phyloP scores from a whole-genome alignment of 768 basidiomycete genomes.

The Russula dissimulans region DNA sequence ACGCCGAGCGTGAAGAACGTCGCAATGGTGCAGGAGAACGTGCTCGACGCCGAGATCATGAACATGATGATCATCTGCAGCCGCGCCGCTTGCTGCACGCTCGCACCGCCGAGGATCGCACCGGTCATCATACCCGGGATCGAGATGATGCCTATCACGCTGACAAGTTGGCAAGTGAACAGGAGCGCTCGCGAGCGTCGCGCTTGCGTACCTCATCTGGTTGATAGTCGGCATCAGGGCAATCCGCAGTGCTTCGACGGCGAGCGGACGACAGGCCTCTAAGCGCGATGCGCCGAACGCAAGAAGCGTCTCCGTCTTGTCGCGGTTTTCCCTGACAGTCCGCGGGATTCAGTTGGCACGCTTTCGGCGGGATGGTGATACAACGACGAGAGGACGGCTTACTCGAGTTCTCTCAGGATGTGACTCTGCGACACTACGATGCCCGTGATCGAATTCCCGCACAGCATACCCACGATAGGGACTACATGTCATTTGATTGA shows the following conservation, averaged over 20 bases:
- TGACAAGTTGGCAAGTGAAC: constrained; percentile 22
- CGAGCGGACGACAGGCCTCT: constrained; percentile 77
- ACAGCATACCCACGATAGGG: constrained; percentile 80
- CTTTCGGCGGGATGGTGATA: background rate
- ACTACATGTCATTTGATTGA: constrained; percentile 33
- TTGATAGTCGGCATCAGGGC: constrained; percentile 77
- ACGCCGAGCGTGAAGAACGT: constrained; percentile 51
- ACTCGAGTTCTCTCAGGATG: constrained; percentile 73
- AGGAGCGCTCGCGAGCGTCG: background rate
- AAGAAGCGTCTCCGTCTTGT: constrained; percentile 80
- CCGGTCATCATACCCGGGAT: constrained; percentile 92
- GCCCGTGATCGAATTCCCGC: constrained; percentile 68
- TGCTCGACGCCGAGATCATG: constrained; percentile 75
- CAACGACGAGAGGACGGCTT: constrained; percentile 21
- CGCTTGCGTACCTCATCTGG: constrained; percentile 58
- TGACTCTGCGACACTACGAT: constrained; percentile 62
- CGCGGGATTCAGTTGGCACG: background rate
- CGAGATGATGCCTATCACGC: constrained; percentile 68
- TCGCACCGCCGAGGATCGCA: constrained; percentile 78
- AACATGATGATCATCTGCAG: constrained; percentile 94
- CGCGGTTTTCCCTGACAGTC: constrained; percentile 57
- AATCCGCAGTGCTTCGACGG: constrained; percentile 66
- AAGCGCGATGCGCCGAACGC: constrained; percentile 78
- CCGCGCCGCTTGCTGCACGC: constrained; percentile 75
- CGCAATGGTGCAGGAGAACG: constrained; percentile 57